phyloP scores from a whole-genome alignment of 192 early-diverging fungal species.

The Coemansia sp. region DNA sequence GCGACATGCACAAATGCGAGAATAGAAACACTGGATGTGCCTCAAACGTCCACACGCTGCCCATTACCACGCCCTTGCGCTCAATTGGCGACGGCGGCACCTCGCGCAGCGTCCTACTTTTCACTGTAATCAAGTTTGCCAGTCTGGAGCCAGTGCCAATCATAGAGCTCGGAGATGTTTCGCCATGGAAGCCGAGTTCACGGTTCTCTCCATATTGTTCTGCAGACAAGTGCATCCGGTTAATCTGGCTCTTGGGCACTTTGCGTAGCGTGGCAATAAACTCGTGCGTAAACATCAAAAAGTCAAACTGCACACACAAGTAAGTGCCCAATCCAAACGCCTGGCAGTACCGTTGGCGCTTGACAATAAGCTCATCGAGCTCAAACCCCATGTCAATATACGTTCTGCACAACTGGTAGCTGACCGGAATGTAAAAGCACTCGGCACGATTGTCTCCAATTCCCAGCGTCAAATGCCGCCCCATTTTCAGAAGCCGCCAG shows the following conservation, averaged over 20 bases:
- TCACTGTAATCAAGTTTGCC: background rate
- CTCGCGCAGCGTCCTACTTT: constrained; percentile 37
- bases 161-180: background rate
- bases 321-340: constrained; percentile 86
- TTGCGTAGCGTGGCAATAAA: constrained; percentile 83
- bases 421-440: constrained; percentile 85
- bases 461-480: constrained; percentile 73
- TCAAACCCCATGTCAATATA: constrained; percentile 85
- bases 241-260: constrained; percentile 53
- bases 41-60: constrained; percentile 86
- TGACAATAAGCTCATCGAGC: constrained; percentile 84
- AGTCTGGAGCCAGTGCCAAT: background rate
- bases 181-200: constrained; percentile 14
- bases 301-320: constrained; percentile 85
- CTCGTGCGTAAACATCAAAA: constrained; percentile 92
- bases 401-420: constrained; percentile 75
- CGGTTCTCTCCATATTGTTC: constrained; percentile 13
- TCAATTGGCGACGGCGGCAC: constrained; percentile 76
- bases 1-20: constrained; percentile 68
- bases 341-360: constrained; percentile 83
- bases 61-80: constrained; percentile 85
- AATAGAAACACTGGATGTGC: constrained; percentile 52
- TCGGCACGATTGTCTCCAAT: constrained; percentile 92
- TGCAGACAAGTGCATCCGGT: constrained; percentile 52
- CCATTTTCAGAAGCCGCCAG: constrained; percentile 69